Evolutionary conservation across 208 protist species (phyloP), one percentile per base, ranked within the genome.

Genomic region (Leptomonas seymouri): DNA sequence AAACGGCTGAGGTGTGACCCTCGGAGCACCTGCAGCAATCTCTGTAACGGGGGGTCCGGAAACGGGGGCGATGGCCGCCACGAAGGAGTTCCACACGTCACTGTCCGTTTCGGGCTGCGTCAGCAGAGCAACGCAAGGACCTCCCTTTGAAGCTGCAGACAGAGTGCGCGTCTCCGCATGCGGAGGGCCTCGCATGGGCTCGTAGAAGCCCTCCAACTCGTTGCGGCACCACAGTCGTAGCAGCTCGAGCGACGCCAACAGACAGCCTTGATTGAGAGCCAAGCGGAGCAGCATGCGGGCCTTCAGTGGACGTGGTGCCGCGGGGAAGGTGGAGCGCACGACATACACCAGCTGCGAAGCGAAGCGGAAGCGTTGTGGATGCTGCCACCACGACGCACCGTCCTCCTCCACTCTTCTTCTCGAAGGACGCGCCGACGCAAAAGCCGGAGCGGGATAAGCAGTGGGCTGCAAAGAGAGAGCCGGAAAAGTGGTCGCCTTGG

Each of bases 231-330:
- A 88, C 31, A 53, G 54, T n/a, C 74, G 73, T 36, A 93, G 71
- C 49, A 93, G 74, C 66, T 93, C 84, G 4, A 93, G 64, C 16
- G 82, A 53, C 1, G 82, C 79, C 41, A 82, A 55, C 18, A 93
- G 76, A 54, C 84, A 87, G 42, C 81, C 80, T 54, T 90, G 82
- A 53, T 84, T 85, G 18, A 93, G 74, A 14, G 82, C 77, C 28
- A 90, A 59, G 20, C 87, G 82, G 0, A 93, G 54, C n/a, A 90
- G 49, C 20, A 84, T 78, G 5, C 87, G 73, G 0, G 77, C 63
- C 11, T 69, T 71, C 15, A 86, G 46, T 4, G 41, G 42, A 8
- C 58, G 64, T 8, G 77, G 36, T 16, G 70, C 71, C 1, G 59
- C 46, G 0, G 68, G 56, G 57, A 88, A 86, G 11, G 73, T 79